Evolutionary conservation across 163 green algal genomes (phyloP), one percentile per base, ranked within the genome.

Genomic region (Botryococcus braunii): DNA sequence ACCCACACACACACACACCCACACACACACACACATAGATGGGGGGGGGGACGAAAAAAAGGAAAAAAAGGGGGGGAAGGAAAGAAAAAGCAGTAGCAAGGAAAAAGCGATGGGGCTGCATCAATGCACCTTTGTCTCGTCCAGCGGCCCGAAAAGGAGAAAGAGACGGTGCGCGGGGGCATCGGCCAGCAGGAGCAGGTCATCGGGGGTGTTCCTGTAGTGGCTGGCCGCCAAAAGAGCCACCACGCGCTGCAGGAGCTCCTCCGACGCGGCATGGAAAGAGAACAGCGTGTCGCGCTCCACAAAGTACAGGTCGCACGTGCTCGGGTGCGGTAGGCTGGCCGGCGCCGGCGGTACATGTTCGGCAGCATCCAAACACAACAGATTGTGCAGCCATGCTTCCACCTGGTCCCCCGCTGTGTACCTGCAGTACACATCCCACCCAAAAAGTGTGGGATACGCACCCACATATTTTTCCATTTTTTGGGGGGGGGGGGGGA

Each of bases 151-250:
- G 56, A 97, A 85, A 59, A 99, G 83, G 64, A 92, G 92, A 69
- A 96, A 99, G 31, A 99, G 85, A 62, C 92, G 87, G 83, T 99
- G 94, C 0, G 94, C 94, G 31, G 93, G 91, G 43, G 81, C 76
- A 66, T 97, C 93, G 49, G 72, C 84, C 85, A 98, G 89, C 37
- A 99, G 83, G 58, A 97, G 81, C 61, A 99, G 85, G 77, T 99
- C 94, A 77, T 99, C 97, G 61, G 94, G 94, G 1, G 89, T 96
- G 85, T 99, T 99, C 73, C 92, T 92, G 84, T 99, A 99, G 78
- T 99, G 94, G 43, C 70, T 88, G 4, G 93, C 83, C 59, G 96
- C 89, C 61, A 95, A 96, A 64, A 99, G 86, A 4, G 90, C 77
- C 85, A 97, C 90, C 80, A 96, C 90, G 40, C 87, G 78, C 77